Base-by-base conservation (phyloP, 345 rosid genomes). In the Eutrema yunnanense region DNA sequence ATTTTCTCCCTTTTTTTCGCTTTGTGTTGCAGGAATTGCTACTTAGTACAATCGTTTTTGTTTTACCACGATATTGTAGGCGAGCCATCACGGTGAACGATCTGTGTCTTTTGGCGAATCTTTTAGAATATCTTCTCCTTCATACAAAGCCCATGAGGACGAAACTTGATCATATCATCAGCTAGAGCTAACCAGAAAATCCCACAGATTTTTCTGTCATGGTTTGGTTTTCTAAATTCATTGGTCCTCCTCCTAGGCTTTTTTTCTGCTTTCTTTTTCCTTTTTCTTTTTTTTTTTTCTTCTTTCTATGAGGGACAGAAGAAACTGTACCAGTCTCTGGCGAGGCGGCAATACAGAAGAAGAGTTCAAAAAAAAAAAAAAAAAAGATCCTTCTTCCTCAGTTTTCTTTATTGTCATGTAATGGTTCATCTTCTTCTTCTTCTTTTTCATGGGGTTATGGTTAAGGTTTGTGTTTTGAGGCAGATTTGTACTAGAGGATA, bases 321-420 rank as follows among this genome's bases (percentile, higher is more conserved):
- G 81, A 83, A 84, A 53, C 79, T 83, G 89, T 83, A 83, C 86
- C 86, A 82, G 87, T 86, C 92, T 85, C 84, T 60, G 79, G 87
- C 72, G 90, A 92, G 92, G 86, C 83, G 61, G 80, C 79, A 75
- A 88, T 82, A 84, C 89, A 73, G 73, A 83, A 84, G 80, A 57
- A 77, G 75, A 77, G 72, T 62, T 75, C 65, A 55, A 69, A 54
- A 61, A 44, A 53, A 14, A 50, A 40, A 34, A 46, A 56, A 66
- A 70, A 53, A 54, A 57, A 27, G 72, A 64, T 70, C 44, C 76
- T 70, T 76, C 80, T 70, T 62, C 74, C n/a, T 76, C 14, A 56
- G 60, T 63, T 63, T 76, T 76, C 75, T 46, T 29, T 54, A 22
- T 48, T 63, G 61, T 70, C 75, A 40, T 76, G 80, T 70, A 69